Percentiles rank a stretch among this genome's conserved stretches.
Conservation (phyloP, 164 flowering plant genomes). For the Vitis cinerea region DNA sequence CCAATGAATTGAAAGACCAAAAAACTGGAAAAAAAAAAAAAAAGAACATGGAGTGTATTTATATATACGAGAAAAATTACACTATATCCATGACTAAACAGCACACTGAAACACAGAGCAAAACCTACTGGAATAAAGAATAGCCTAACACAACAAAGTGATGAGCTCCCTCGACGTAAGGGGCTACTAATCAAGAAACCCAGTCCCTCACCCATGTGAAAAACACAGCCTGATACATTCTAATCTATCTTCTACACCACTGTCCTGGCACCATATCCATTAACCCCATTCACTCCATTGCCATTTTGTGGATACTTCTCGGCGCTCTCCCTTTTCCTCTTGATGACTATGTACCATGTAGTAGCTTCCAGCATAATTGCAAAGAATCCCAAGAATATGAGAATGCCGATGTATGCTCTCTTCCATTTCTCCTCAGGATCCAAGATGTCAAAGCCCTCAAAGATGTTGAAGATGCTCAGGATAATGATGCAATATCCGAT, state of each 20-base stretch:
- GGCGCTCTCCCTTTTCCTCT: conserved; percentile 29
- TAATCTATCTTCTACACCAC: background rate
- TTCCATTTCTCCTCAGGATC: conserved; percentile 59
- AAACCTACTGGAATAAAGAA: no score
- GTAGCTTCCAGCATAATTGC: conserved; percentile 37
- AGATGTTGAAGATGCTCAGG: conserved; percentile 59
- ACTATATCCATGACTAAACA: no score
- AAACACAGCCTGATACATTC: no score
- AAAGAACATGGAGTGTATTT: no score
- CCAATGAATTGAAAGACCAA: no score
- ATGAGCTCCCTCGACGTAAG: no score
- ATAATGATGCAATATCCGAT: conserved; percentile 56
- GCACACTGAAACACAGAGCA: no score
- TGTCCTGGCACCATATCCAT: conserved; percentile 17
- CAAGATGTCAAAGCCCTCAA: conserved; percentile 56
- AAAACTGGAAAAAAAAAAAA: no score
- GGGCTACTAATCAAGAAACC: no score
- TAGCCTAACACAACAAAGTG: no score
- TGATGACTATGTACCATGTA: conserved; percentile 52
- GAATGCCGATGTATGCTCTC: conserved; percentile 40
- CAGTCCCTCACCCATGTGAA: no score
- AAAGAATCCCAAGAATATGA: conserved; percentile 27
- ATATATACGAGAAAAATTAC: no score
- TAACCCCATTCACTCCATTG: conserved; percentile 21
- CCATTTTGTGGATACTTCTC: conserved; percentile 26